Conservation (phyloP, 1,284 basidiomycete genomes). For the Rhodotorula sp. region DNA sequence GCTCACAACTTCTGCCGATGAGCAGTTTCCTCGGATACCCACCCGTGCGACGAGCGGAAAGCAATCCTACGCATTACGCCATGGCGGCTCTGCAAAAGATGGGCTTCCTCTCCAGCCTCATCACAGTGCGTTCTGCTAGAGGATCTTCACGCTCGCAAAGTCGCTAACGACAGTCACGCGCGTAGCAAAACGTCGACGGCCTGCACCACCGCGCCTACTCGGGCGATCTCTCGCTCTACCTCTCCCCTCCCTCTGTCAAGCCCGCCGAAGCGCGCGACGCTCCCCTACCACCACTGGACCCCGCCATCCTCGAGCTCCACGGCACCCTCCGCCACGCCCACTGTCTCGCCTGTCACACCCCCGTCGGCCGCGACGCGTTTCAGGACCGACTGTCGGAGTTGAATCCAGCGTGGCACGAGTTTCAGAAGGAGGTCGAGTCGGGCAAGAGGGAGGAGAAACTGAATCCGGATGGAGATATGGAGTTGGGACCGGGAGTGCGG, state of each 20-base stretch:
- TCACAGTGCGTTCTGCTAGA: conserved; percentile 69
- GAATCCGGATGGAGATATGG: conserved; percentile 87
- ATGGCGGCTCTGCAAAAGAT: conserved; percentile 76
- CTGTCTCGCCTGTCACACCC: conserved; percentile 58
- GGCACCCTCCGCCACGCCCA: conserved; percentile 74
- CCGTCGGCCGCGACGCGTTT: conserved; percentile 65
- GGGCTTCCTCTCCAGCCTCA: conserved; percentile 60
- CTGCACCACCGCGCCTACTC: conserved; percentile 32
- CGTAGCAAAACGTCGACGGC: conserved; percentile 62
- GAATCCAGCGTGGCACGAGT: conserved; percentile 78
- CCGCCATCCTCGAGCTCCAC: conserved; percentile 74
- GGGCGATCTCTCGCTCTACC: conserved; percentile 29
- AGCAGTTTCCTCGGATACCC: conserved; percentile 17
- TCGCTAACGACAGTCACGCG: background rate
- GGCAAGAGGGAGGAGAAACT: conserved; percentile 63
- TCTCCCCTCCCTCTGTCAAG: conserved; percentile 19
- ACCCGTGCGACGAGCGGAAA: conserved; percentile 61
- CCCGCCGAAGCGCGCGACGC: conserved; percentile 45
- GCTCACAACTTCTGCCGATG: fast-evolving
- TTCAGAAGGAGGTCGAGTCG: conserved; percentile 64
- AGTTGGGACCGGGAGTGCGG: conserved; percentile 28
- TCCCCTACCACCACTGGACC: conserved; percentile 48
- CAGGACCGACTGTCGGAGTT: conserved; percentile 63
- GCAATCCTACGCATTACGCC: conserved; percentile 83
- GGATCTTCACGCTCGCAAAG: background rate